These are phyloP conservation scores for Pontederia paniculata DNA, from an alignment of 176 grass and related monocot genomes.

Conservation along the genomic window DNA sequence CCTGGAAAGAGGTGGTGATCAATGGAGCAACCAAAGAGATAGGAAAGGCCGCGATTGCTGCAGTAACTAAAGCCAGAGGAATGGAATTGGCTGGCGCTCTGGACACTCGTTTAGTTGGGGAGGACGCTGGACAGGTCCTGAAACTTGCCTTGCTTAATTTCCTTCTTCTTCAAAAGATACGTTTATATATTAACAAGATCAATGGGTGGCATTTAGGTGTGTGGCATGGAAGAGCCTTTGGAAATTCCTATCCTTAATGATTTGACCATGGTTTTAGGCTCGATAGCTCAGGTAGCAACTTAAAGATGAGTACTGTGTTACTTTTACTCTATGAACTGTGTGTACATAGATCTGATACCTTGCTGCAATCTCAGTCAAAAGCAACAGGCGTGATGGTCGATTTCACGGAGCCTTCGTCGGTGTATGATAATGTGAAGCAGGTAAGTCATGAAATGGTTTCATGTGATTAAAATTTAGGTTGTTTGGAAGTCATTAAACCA, in stretches of 20 bases:
- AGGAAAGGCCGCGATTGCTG: constrained; percentile 44
- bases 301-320: neutral
- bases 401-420: constrained; percentile 65
- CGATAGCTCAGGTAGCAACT: constrained; percentile 42
- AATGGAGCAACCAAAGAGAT: constrained; percentile 61
- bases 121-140: constrained; percentile 63
- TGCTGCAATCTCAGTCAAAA: constrained; percentile 28
- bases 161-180: too few species aligned
- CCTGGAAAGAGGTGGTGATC: constrained; percentile 43
- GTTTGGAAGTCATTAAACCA: neutral
- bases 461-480: neutral
- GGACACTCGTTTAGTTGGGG: constrained; percentile 41
- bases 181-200: neutral
- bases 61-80: constrained; percentile 60
- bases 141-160: neutral
- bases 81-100: constrained; percentile 71
- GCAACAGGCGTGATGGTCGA: constrained; percentile 70
- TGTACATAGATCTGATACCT: too few species aligned
- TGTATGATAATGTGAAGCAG: constrained; percentile 92
- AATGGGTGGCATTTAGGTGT: constrained; percentile 27
- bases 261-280: constrained; percentile 84
- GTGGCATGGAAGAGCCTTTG: constrained; percentile 74
- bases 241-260: constrained; percentile 86
- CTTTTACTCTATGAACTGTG: too few species aligned
- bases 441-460: constrained; percentile 10